These are phyloP conservation scores for Isoetes taiwanensis DNA, from an alignment of 75 land plant species.

Conservation along the genomic window DNA sequence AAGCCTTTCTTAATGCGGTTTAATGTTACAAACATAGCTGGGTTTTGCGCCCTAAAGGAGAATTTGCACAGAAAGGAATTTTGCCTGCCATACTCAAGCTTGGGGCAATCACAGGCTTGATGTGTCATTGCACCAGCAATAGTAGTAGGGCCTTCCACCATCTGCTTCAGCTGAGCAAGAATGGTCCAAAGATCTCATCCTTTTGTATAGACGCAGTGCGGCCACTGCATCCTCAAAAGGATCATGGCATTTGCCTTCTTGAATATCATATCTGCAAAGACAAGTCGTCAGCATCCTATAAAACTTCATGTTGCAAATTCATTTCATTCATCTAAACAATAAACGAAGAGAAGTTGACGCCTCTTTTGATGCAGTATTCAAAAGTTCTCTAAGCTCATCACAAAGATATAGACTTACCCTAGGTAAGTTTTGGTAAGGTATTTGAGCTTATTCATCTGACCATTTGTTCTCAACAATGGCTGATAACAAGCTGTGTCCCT, in stretches of 20 bases:
- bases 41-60: too few relatives aligned
- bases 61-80: too few relatives aligned
- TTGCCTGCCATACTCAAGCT: too few relatives aligned
- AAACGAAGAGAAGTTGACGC: not conserved
- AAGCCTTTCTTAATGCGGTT: too few relatives aligned
- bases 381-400: not conserved
- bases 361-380: not conserved
- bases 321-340: not conserved
- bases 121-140: too few relatives aligned
- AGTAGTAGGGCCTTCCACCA: too few relatives aligned
- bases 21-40: too few relatives aligned
- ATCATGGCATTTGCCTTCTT: constrained; percentile 53
- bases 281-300: too few relatives aligned
- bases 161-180: too few relatives aligned
- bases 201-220: constrained; percentile 72
- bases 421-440: constrained; percentile 65
- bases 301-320: not conserved
- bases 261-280: constrained; percentile 61
- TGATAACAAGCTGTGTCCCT: constrained; percentile 87
- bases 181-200: constrained; percentile 63
- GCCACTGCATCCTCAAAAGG: constrained; percentile 83
- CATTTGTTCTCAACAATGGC: constrained; percentile 74
- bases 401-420: constrained; percentile 36
- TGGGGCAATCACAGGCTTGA: too few relatives aligned
- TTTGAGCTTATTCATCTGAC: constrained; percentile 78